A percentile compares a stretch with the other conserved stretches of the same genome.
These are phyloP conservation scores for Domatiomyces catenatus DNA, from an alignment of 2,329 filamentous ascomycete genomes.

Conservation along the genomic window DNA sequence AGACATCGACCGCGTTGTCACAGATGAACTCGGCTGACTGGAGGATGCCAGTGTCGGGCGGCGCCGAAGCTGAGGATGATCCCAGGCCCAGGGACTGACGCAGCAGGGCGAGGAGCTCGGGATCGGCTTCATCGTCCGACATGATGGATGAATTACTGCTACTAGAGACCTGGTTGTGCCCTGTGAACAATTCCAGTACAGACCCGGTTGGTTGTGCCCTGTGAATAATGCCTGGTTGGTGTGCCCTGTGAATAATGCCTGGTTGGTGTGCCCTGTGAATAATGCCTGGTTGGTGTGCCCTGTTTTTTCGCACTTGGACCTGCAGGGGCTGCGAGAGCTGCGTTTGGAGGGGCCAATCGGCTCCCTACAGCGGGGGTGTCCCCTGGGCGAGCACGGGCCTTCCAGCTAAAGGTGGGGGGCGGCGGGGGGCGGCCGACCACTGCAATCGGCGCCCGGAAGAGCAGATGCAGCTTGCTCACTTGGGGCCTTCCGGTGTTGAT, in stretches of 20 bases:
- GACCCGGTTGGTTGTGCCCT: too few species aligned
- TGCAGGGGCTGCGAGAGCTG: not conserved
- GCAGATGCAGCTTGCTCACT: too few species aligned
- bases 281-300: too few species aligned
- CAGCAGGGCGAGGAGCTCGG: conserved; percentile 71
- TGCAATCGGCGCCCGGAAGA: too few species aligned
- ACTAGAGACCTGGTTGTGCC: too few species aligned
- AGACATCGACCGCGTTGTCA: conserved; percentile 85
- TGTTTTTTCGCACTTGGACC: not conserved
- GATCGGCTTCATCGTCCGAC: conserved; percentile 86
- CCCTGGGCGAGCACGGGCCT: not conserved
- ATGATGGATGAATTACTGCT: conserved; percentile 31
- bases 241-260: too few species aligned
- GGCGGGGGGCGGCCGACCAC: too few species aligned
- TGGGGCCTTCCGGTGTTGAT: too few species aligned
- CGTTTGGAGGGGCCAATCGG: not conserved
- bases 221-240: too few species aligned
- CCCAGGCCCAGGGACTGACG: conserved; percentile 60
- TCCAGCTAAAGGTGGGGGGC: not conserved
- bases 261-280: too few species aligned
- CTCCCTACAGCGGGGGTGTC: not conserved
- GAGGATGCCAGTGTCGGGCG: conserved; percentile 68
- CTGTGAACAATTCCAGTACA: too few species aligned
- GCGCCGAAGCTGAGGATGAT: conserved; percentile 36
- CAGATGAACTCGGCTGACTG: conserved; percentile 72